Percentiles rank a stretch among this genome's conserved stretches.
Conservation (phyloP, 2,329 filamentous ascomycete genomes). For the Fusarium abutilonis region DNA sequence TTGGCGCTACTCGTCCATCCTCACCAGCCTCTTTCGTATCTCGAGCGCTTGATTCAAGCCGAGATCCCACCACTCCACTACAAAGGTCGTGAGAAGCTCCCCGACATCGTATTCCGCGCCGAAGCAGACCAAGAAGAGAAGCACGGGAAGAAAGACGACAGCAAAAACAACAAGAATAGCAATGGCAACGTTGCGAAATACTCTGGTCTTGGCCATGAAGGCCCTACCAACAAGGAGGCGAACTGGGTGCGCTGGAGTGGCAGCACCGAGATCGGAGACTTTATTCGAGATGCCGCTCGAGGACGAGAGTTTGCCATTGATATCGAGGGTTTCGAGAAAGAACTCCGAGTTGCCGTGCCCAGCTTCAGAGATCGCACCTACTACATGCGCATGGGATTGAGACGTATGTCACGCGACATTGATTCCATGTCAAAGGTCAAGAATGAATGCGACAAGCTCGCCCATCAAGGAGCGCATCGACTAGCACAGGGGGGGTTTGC, state of each 20-base stretch:
- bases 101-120: slow-evolving; percentile 81
- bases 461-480: slow-evolving; percentile 79
- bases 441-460: slow-evolving; percentile 80
- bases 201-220: slow-evolving; percentile 74
- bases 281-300: slow-evolving; percentile 87
- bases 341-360: slow-evolving; percentile 83
- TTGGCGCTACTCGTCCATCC: slow-evolving; percentile 87
- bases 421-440: slow-evolving; percentile 78
- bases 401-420: slow-evolving; percentile 76
- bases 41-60: slow-evolving; percentile 87
- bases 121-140: slow-evolving; percentile 72
- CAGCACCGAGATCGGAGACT: slow-evolving; percentile 91
- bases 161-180: slow-evolving; percentile 46
- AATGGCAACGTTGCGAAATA: slow-evolving; percentile 71
- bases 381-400: slow-evolving; percentile 80
- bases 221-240: slow-evolving; percentile 54
- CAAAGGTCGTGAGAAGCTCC: slow-evolving; percentile 74
- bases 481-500: slow-evolving; percentile 84
- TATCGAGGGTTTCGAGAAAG: slow-evolving; percentile 72
- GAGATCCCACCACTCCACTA: slow-evolving; percentile 78
- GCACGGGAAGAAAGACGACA: slow-evolving; percentile 48
- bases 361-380: slow-evolving; percentile 92
- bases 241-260: slow-evolving; percentile 86
- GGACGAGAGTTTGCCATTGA: slow-evolving; percentile 86
- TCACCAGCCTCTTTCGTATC: slow-evolving; percentile 89